These are phyloP conservation scores for Stemphylium lycopersici DNA, from an alignment of 2,329 filamentous ascomycete species.

Conservation along the genomic window DNA sequence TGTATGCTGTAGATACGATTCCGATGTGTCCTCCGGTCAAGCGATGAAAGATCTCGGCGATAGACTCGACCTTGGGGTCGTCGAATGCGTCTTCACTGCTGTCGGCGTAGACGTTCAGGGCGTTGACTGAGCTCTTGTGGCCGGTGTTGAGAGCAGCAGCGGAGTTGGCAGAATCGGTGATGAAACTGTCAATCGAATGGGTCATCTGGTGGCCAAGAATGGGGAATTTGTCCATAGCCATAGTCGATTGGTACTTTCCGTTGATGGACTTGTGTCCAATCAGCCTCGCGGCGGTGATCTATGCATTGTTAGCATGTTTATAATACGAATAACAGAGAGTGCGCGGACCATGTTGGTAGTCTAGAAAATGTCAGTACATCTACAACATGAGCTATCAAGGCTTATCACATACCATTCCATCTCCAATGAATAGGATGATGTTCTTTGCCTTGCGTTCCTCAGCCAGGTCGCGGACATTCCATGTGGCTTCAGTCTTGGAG, in stretches of 20 bases:
- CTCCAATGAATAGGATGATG: slow-evolving; percentile 82
- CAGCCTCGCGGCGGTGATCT: slow-evolving; percentile 77
- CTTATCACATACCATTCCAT: too few species aligned
- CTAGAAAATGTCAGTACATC: too few species aligned
- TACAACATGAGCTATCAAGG: too few species aligned
- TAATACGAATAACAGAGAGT: too few species aligned
- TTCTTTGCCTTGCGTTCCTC: slow-evolving; percentile 80
- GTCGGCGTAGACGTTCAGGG: slow-evolving; percentile 81
- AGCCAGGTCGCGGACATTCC: slow-evolving; percentile 75
- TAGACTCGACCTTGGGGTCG: slow-evolving; percentile 85
- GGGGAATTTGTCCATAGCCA: slow-evolving; percentile 83
- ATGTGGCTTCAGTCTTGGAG: slow-evolving; percentile 73
- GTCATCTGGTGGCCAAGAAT: slow-evolving; percentile 89
- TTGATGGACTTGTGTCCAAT: slow-evolving; percentile 84
- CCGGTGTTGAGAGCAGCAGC: slow-evolving; percentile 81
- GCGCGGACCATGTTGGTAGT: slow-evolving; percentile 78
- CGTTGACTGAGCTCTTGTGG: slow-evolving; percentile 84
- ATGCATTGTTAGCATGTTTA: slow-evolving; percentile 47
- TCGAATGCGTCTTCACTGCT: slow-evolving; percentile 75
- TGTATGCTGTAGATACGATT: slow-evolving; percentile 78
- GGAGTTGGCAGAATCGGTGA: slow-evolving; percentile 86
- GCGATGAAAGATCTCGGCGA: slow-evolving; percentile 77
- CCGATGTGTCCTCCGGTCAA: slow-evolving; percentile 66
- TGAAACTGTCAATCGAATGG: slow-evolving; percentile 82
- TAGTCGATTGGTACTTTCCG: slow-evolving; percentile 76